phyloP scores from a whole-genome alignment of 2,329 filamentous ascomycete genomes.

The Colletotrichum shisoi region DNA sequence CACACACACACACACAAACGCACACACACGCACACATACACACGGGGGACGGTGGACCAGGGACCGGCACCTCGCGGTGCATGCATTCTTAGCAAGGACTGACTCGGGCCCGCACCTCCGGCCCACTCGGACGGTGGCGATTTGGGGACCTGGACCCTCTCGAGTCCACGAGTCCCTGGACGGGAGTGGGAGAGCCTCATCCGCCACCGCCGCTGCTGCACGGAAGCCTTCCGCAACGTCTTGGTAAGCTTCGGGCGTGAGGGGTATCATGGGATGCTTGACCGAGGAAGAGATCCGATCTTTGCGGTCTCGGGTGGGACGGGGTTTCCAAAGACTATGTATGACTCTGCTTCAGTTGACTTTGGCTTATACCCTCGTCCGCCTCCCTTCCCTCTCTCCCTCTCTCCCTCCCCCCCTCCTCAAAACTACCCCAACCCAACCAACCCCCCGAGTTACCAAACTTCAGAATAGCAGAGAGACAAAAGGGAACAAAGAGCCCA shows the following conservation, averaged over 20 bases:
- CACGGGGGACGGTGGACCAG: constrained; percentile 2
- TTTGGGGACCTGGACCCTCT: constrained; percentile 27
- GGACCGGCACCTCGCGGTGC: background rate
- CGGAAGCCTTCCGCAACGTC: constrained; percentile 27
- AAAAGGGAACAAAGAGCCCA: background rate
- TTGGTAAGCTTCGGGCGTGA: background rate
- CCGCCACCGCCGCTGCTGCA: background rate
- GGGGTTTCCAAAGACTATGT: no score
- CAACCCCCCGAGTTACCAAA: background rate
- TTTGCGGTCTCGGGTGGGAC: no score
- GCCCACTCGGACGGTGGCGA: constrained; percentile 34
- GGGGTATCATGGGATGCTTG: background rate
- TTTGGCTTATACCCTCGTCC: background rate
- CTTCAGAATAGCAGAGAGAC: no score
- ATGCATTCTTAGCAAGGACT: constrained; percentile 2
- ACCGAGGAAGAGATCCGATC: no score
- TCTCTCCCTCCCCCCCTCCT: background rate
- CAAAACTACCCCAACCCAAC: no score
- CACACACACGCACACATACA: background rate
- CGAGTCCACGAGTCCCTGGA: background rate
- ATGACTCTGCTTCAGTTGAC: background rate
- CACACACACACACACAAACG: constrained; percentile 1
- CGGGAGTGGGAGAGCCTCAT: constrained; percentile 31
- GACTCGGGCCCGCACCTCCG: constrained; percentile 33
- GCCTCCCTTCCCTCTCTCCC: no score